Conservation (phyloP, 2,329 filamentous ascomycete species). For the Neopestalotiopsis clavispora region DNA sequence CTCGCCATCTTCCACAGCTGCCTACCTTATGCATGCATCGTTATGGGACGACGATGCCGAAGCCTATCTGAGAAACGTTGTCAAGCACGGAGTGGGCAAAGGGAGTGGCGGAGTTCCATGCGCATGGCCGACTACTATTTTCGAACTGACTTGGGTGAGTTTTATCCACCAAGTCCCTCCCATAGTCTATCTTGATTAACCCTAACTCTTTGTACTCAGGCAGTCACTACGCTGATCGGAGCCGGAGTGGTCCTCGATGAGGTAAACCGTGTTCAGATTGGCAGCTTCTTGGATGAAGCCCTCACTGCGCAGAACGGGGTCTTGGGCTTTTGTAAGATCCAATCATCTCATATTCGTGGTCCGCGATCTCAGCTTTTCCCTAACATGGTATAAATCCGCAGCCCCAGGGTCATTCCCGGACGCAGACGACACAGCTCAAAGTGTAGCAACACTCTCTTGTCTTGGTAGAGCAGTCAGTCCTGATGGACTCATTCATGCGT, state of each 20-base stretch:
- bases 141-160: background rate
- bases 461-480: background rate
- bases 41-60: background rate
- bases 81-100: background rate
- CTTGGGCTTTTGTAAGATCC: background rate
- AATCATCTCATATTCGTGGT: too few relatives aligned
- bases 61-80: background rate
- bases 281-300: background rate
- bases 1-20: background rate
- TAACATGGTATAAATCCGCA: background rate
- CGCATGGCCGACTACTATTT: background rate
- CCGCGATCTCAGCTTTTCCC: too few relatives aligned
- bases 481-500: slow-evolving; percentile 23
- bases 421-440: slow-evolving; percentile 9
- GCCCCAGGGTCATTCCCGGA: slow-evolving; percentile 6
- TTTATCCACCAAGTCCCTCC: background rate
- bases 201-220: too few relatives aligned
- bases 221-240: too few relatives aligned
- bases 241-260: too few relatives aligned
- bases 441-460: background rate
- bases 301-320: background rate
- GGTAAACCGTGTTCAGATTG: too few relatives aligned
- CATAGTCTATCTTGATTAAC: background rate
- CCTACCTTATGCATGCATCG: background rate
- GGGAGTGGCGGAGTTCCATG: background rate